Percentiles rank a stretch among this genome's conserved stretches.
Evolutionary conservation across 345 rosid species (phyloP).

Genomic region (Kandelia obovata): DNA sequence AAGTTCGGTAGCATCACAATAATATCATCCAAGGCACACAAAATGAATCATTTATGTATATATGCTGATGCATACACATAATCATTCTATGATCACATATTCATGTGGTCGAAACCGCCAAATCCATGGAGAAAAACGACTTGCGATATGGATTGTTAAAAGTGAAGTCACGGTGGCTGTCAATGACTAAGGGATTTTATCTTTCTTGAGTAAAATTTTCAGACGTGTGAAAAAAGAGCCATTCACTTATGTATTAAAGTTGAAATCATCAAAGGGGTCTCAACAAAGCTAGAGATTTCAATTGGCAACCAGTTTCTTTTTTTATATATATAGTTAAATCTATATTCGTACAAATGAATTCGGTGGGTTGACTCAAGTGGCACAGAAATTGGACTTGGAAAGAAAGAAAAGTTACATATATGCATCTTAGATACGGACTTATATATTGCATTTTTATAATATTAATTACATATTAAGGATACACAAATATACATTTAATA

Average conservation of each 20-base stretch:
- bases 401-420: too few species aligned
- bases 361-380: too few species aligned
- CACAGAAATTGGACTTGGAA: too few species aligned
- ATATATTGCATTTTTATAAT: too few species aligned
- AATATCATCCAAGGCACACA: too few species aligned
- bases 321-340: too few species aligned
- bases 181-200: slow-evolving; percentile 13
- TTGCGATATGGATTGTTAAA: slow-evolving; percentile 24
- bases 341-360: too few species aligned
- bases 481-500: too few species aligned
- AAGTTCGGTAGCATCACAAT: too few species aligned
- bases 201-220: slow-evolving; percentile 5
- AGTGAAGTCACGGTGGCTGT: slow-evolving; percentile 22
- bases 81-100: slow-evolving; percentile 18
- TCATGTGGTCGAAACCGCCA: slow-evolving; percentile 16
- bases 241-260: too few species aligned
- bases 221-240: not conserved
- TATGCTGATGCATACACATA: slow-evolving; percentile 6
- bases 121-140: slow-evolving; percentile 20
- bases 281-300: not conserved
- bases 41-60: not conserved
- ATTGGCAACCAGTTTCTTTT: not conserved
- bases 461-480: too few species aligned
- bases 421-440: too few species aligned
- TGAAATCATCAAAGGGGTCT: not conserved